Evolutionary conservation across 257 asterid genomes (phyloP).

Genomic region (Solanum verrucosum): DNA sequence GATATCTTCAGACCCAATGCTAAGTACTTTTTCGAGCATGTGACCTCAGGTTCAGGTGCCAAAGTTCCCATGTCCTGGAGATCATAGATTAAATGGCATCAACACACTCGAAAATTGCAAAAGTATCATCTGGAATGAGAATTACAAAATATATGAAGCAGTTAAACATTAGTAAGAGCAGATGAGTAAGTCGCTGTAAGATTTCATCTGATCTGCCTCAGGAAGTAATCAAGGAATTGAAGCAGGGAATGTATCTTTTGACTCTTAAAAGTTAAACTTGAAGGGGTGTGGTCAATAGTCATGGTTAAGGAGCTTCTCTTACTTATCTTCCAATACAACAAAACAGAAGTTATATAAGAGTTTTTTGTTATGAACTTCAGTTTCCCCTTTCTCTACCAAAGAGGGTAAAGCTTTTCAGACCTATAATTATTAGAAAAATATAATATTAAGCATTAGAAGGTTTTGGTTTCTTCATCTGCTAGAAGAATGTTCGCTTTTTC

Average conservation of each 20-base stretch:
- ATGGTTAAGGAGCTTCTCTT: neutral
- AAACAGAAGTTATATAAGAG: neutral
- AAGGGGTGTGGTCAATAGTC: neutral
- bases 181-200: neutral
- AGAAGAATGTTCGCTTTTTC: neutral
- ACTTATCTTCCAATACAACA: neutral
- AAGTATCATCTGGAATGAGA: neutral
- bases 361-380: neutral
- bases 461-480: neutral
- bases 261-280: neutral
- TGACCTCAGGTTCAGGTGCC: constrained; percentile 27
- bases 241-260: neutral
- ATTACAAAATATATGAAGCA: neutral
- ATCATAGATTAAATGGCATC: neutral
- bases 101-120: neutral
- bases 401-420: neutral
- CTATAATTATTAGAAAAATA: neutral
- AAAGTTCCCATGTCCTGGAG: constrained; percentile 44
- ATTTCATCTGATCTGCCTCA: neutral
- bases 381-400: neutral
- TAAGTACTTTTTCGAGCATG: constrained; percentile 28
- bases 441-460: neutral
- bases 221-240: neutral
- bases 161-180: neutral
- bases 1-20: constrained; percentile 51